These are phyloP conservation scores for Elsinoe necatrix DNA, from an alignment of 2,329 filamentous ascomycete genomes.

Conservation along the genomic window DNA sequence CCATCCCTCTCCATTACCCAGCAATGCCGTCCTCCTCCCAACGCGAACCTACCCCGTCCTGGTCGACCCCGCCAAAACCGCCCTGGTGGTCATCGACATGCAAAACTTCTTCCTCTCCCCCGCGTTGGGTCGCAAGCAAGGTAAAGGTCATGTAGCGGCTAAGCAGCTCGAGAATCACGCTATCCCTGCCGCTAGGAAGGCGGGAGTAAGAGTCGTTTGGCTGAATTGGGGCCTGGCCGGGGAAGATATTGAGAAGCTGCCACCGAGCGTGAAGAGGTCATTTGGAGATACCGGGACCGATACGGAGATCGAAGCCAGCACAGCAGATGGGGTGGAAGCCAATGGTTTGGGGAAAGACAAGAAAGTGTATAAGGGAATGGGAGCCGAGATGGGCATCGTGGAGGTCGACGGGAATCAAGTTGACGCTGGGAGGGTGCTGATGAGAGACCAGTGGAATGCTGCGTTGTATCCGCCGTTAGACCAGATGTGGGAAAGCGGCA, in stretches of 20 bases:
- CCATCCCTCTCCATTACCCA: conserved; percentile 23
- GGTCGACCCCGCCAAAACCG: conserved; percentile 30
- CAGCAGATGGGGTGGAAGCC: conserved; percentile 19
- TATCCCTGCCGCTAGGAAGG: conserved; percentile 39
- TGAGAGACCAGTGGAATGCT: conserved; percentile 50
- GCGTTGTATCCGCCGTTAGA: conserved; percentile 43
- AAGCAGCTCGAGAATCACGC: conserved; percentile 36
- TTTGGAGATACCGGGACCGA: conserved; percentile 36
- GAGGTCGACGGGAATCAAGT: conserved; percentile 31
- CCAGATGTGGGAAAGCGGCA: conserved; percentile 29
- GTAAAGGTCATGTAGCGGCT: conserved; percentile 38
- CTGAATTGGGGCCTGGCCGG: conserved; percentile 37
- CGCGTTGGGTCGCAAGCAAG: conserved; percentile 25
- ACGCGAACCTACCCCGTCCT: conserved; percentile 21
- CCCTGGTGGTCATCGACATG: conserved; percentile 37
- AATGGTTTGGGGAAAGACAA: conserved; percentile 22
- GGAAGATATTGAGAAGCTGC: conserved; percentile 32
- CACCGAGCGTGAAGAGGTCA: conserved; percentile 35
- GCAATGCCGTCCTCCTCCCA: conserved; percentile 16
- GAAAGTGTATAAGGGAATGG: conserved; percentile 28
- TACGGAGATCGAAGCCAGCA: conserved; percentile 9
- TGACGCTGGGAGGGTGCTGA: conserved; percentile 40
- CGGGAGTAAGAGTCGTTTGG: conserved; percentile 35
- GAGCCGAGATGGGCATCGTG: conserved; percentile 23
- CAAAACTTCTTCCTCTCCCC: conserved; percentile 37